Evolutionary conservation across 805 yeast genomes (phyloP).

Genomic region (Candida chauliodis): DNA sequence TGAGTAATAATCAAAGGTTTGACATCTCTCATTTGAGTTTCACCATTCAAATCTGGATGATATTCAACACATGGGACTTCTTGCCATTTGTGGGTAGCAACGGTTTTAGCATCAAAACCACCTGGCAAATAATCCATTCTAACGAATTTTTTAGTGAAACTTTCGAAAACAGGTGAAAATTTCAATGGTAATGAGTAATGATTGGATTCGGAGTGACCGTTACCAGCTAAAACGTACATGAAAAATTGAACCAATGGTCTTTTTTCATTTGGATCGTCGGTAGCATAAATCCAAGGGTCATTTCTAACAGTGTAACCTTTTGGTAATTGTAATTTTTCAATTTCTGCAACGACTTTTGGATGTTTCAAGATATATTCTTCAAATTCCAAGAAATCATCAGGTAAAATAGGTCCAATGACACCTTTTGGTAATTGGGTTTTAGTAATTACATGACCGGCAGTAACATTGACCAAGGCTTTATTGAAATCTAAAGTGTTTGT

Average conservation of each 20-base stretch:
- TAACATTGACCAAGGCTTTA: slow-evolving; percentile 69
- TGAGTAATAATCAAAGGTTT: slow-evolving; percentile 68
- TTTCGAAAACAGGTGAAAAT: slow-evolving; percentile 71
- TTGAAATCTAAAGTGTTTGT: slow-evolving; percentile 50
- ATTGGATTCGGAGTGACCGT: slow-evolving; percentile 65
- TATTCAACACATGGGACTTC: slow-evolving; percentile 63
- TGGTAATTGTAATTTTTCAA: slow-evolving; percentile 66
- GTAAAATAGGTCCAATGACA: slow-evolving; percentile 66
- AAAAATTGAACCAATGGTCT: slow-evolving; percentile 69
- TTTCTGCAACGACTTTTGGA: slow-evolving; percentile 60
- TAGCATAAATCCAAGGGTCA: slow-evolving; percentile 88
- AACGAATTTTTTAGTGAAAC: slow-evolving; percentile 54
- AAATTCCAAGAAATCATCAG: slow-evolving; percentile 55
- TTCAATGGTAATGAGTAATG: slow-evolving; percentile 73
- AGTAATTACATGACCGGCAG: slow-evolving; percentile 59
- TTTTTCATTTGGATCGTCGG: slow-evolving; percentile 59
- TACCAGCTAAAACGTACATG: slow-evolving; percentile 66
- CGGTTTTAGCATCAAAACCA: slow-evolving; percentile 60
- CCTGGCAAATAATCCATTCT: slow-evolving; percentile 74
- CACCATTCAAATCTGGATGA: slow-evolving; percentile 67
- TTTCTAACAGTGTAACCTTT: slow-evolving; percentile 49
- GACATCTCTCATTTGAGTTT: slow-evolving; percentile 46
- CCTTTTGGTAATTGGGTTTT: slow-evolving; percentile 56
- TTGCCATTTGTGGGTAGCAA: slow-evolving; percentile 60
- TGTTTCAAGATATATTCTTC: slow-evolving; percentile 51